phyloP scores from a whole-genome alignment of 2,329 filamentous ascomycete species.

The Fusarium neocosmosporiellum region DNA sequence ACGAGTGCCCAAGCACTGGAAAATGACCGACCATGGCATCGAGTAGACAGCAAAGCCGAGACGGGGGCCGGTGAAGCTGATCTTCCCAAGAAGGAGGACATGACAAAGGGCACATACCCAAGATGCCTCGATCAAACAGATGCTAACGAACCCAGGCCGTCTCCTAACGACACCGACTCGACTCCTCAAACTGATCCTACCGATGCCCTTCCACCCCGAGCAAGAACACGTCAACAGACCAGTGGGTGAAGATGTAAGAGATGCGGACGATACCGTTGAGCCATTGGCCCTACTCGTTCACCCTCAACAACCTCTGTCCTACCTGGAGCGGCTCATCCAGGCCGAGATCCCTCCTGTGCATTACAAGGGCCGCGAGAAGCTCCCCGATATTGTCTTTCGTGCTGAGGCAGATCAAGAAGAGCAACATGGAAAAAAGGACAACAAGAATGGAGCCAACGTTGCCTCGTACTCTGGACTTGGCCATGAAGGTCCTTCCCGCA shows the following conservation, averaged over 20 bases:
- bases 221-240: conserved; percentile 56
- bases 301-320: conserved; percentile 90
- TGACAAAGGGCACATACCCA: conserved; percentile 36
- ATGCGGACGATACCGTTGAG: conserved; percentile 65
- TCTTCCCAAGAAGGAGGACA: conserved; percentile 28
- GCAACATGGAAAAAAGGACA: conserved; percentile 47
- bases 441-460: conserved; percentile 57
- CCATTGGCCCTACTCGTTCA: conserved; percentile 88
- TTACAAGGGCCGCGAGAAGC: conserved; percentile 73
- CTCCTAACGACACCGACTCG: conserved; percentile 83
- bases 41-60: conserved; percentile 28
- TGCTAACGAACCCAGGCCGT: conserved; percentile 63
- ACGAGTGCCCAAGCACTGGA: conserved; percentile 39
- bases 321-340: conserved; percentile 89
- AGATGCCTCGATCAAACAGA: not conserved
- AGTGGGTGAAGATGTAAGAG: conserved; percentile 48
- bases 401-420: conserved; percentile 78
- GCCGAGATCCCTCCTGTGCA: conserved; percentile 81
- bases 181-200: conserved; percentile 83
- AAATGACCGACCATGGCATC: conserved; percentile 44
- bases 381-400: conserved; percentile 81
- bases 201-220: conserved; percentile 64
- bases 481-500: conserved; percentile 63
- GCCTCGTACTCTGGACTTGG: conserved; percentile 79
- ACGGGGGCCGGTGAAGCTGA: conserved; percentile 18